These are phyloP conservation scores for Leishmania arabica DNA, from an alignment of 208 protist species.

Conservation along the genomic window DNA sequence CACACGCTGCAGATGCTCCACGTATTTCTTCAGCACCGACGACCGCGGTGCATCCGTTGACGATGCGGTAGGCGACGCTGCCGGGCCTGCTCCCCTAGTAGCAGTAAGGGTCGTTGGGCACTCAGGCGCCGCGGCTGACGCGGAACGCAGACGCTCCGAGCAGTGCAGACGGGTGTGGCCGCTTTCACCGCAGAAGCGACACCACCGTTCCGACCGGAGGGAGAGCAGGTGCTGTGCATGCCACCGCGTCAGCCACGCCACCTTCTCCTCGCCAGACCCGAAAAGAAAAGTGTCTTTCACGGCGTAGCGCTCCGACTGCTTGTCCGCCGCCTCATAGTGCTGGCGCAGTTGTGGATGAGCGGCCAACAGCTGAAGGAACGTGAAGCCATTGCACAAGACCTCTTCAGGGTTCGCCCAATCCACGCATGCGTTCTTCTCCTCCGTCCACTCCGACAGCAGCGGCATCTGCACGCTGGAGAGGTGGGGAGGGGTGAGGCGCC, in stretches of 20 bases:
- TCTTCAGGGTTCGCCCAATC: slow-evolving; percentile 74
- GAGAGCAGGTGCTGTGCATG: slow-evolving; percentile 40
- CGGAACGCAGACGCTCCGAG: slow-evolving; percentile 12
- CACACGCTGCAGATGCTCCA: slow-evolving; percentile 66
- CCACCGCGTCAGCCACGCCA: slow-evolving; percentile 44
- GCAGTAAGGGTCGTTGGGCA: not conserved
- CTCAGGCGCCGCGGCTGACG: not conserved
- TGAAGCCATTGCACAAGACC: slow-evolving; percentile 71
- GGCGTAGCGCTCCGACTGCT: slow-evolving; percentile 19
- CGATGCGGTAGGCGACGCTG: not conserved
- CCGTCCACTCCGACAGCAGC: slow-evolving; percentile 54
- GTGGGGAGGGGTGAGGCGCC: no score
- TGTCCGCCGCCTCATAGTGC: slow-evolving; percentile 29
- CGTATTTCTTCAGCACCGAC: slow-evolving; percentile 49
- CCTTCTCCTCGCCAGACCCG: slow-evolving; percentile 31
- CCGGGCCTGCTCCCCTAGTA: not conserved
- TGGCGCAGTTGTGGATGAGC: slow-evolving; percentile 54
- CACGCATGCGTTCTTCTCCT: slow-evolving; percentile 79
- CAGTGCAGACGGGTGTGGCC: slow-evolving; percentile 71
- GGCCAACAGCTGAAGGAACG: slow-evolving; percentile 69
- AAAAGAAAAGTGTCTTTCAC: slow-evolving; percentile 32
- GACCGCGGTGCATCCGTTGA: not conserved
- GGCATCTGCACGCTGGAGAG: slow-evolving; percentile 15
- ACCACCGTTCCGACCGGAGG: slow-evolving; percentile 61
- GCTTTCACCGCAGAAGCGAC: slow-evolving; percentile 54